These are phyloP conservation scores for Eimeria maxima DNA, from an alignment of 169 alveolate genomes.

Conservation along the genomic window DNA sequence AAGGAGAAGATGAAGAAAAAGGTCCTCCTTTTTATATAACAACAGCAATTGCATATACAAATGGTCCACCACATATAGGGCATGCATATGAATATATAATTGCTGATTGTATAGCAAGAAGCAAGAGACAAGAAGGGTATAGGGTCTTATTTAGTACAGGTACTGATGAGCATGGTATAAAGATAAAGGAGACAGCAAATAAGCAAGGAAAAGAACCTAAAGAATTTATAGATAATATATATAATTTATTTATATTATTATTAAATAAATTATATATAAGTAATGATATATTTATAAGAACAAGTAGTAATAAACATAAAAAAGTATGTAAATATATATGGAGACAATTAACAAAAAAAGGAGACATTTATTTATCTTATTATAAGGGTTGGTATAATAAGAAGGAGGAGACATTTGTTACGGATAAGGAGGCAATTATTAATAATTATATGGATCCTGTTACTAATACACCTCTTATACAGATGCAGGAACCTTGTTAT, in stretches of 20 bases:
- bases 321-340: constrained; percentile 90
- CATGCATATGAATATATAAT: constrained; percentile 93
- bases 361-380: constrained; percentile 87
- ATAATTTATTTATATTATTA: constrained; percentile 77
- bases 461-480: constrained; percentile 90
- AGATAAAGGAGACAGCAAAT: constrained; percentile 94
- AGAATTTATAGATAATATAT: constrained; percentile 90
- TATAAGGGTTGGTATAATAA: constrained; percentile 95
- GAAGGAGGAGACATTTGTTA: constrained; percentile 95
- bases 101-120: constrained; percentile 90
- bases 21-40: constrained; percentile 89
- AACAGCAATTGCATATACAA: constrained; percentile 96
- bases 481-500: constrained; percentile 94
- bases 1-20: background rate
- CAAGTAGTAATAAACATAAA: constrained; percentile 92
- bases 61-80: constrained; percentile 97
- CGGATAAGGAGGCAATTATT: constrained; percentile 94
- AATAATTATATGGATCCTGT: constrained; percentile 92
- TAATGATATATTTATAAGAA: constrained; percentile 92
- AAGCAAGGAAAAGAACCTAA: constrained; percentile 89
- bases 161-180: constrained; percentile 97
- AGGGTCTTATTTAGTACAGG: constrained; percentile 93
- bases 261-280: constrained; percentile 83
- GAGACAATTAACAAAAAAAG: constrained; percentile 88
- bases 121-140: constrained; percentile 90